These are phyloP conservation scores for Tausonia pullulans DNA, from an alignment of 1,284 basidiomycete species.

Conservation along the genomic window DNA sequence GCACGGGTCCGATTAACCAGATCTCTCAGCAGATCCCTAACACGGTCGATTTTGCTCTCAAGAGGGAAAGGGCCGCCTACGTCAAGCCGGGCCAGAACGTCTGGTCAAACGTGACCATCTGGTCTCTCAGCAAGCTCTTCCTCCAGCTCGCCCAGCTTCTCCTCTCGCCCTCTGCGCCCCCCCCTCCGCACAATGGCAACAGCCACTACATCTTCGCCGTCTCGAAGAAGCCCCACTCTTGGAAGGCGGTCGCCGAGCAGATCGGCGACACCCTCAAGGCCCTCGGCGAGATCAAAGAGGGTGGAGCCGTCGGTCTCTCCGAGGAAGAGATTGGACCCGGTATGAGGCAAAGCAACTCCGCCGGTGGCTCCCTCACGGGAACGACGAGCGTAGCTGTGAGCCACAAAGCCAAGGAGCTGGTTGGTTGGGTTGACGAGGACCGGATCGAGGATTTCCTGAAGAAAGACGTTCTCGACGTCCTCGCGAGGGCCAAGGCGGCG, in stretches of 20 bases:
- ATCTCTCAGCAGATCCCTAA: constrained; percentile 13
- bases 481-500: not conserved
- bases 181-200: constrained; percentile 1
- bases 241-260: constrained; percentile 5
- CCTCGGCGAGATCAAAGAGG: constrained; percentile 1
- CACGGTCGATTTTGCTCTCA: constrained; percentile 1
- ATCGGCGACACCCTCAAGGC: constrained; percentile 5
- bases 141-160: constrained; percentile 6
- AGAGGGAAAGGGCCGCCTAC: not conserved
- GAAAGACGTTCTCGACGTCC: not conserved
- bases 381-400: not conserved
- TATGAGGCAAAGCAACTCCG: not conserved
- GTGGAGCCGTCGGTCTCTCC: not conserved
- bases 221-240: not conserved
- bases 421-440: not conserved
- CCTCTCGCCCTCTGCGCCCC: constrained; percentile 5
- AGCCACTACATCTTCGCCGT: constrained; percentile 14
- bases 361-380: not conserved
- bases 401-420: not conserved
- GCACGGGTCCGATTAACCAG: constrained; percentile 3
- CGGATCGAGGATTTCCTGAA: not conserved
- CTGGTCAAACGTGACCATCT: constrained; percentile 11
- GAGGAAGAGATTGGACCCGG: not conserved
- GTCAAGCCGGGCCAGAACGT: not conserved
- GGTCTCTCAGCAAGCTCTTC: constrained; percentile 7